Base-by-base conservation (phyloP, 1,139 yeast species). In the Spathaspora sp. region DNA sequence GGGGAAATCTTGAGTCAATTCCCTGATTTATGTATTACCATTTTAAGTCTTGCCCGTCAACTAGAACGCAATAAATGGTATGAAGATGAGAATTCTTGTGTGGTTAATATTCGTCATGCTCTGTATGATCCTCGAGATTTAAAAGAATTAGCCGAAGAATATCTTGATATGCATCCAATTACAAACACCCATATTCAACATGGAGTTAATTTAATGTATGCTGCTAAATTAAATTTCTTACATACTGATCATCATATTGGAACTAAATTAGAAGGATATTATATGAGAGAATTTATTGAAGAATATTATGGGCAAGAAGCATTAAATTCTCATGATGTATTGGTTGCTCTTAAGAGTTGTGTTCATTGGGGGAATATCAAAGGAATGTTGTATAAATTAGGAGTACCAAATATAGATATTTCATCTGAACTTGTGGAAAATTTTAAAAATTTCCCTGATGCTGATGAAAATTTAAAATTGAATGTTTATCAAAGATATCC, bases 201-300 rank as follows among this genome's bases (percentile, higher is more conserved):
- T 63, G 83, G 83, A 2, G 59, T 74, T 36, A 66, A 70, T 51
- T 61, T 80, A 29, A 50, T 79, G 52, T 61, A 72, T 34, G 76
- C 81, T 27, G 64, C 82, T 15, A 78, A 78, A 51, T 65, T 80
- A 48, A 78, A 79, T 54, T 80, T 79, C 53, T 67, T 79, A 49
- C 84, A 79, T 54, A 77, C 84, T 1, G 84, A 80, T 57, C 84
- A 80, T 54, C 82, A 78, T 56, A 72, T 78, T 25, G 80, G 80
- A 4, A 72, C 77, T 11, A 70, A 67, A 47, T 60, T 79, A 18
- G 81, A 77, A 50, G 82, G 82, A 2, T 56, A 59, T 43, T 72
- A 70, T 52, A 63, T 80, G 66, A 68, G 69, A 42, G 64, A 68
- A 43, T 67, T 67, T 39, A 68, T 80, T 45, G 56, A 55, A 25